Base-by-base conservation (phyloP, 768 basidiomycete genomes). In the Daedalea quercina region DNA sequence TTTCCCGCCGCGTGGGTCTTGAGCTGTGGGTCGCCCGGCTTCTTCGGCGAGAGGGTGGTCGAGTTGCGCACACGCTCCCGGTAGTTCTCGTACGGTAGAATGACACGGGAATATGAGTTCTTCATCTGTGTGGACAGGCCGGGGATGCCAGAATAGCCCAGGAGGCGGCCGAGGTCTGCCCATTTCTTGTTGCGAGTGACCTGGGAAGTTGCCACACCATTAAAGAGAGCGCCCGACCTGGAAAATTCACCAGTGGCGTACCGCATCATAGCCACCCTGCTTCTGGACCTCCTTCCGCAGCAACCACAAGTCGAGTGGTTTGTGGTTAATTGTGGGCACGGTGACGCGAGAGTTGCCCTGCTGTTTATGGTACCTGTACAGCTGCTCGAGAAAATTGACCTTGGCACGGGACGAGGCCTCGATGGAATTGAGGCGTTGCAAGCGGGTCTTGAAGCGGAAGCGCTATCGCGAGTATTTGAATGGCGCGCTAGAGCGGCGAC, bases 341-440 rank as follows among this genome's bases (percentile, higher is more conserved):
- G 84, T 84, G 23, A 97, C 85, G 58, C 89, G 84, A 55, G 84
- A 76, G 67, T 93, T 92, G 45, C 92, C 92, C 71, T 94, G 93
- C 68, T 97, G 94, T 62, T 90, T 87, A 71, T 98, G 96, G 69
- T 88, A 99, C 61, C 91, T 87, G 70, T 94, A 94, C 46, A 99
- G 79, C 70, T 96, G 93, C 68, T 98, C 95, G 59, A 97, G 72
- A 71, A 96, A 98, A 74, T 96, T 98, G 68, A 98, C 73, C 70
- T 94, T 96, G 47, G 96, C 95, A 60, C 96, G 77, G 55, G 94
- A 94, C 33, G 94, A 90, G 15, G 96, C 96, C 72, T 98, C 95
- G 59, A 99, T 92, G 57, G 91, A 94, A 69, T 97, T 97, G 63
- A 99, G 76, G 57, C 90, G 84, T 69, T 96, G 94, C 41, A 98